Percentiles rank a stretch among this genome's conserved stretches.
phyloP scores from a whole-genome alignment of 805 yeast species.

The Nakazawaea ernobii region DNA sequence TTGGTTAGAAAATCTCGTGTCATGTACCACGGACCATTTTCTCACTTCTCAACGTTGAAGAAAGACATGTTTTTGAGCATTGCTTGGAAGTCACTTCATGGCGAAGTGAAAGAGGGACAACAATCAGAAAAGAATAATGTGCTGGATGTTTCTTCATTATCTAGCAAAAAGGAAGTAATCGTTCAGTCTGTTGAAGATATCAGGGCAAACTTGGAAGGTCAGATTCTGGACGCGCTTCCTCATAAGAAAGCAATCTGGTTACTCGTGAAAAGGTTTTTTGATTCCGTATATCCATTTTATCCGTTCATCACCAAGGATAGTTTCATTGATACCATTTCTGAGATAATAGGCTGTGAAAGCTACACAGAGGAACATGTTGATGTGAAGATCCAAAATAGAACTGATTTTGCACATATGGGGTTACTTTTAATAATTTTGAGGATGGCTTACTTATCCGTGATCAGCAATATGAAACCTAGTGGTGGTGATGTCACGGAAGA shows the following conservation, averaged over 20 bases:
- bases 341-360: constrained; percentile 29
- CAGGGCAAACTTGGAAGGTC: constrained; percentile 28
- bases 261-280: constrained; percentile 37
- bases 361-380: constrained; percentile 19
- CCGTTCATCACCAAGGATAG: constrained; percentile 39
- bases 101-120: constrained; percentile 23
- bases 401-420: constrained; percentile 36
- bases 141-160: constrained; percentile 1
- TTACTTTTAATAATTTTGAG: constrained; percentile 35
- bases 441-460: constrained; percentile 34
- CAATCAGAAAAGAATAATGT: constrained; percentile 11
- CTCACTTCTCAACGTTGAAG: constrained; percentile 21
- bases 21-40: constrained; percentile 26
- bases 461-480: constrained; percentile 20
- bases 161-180: background rate
- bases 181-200: constrained; percentile 14
- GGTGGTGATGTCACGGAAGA: constrained; percentile 16
- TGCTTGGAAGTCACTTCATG: constrained; percentile 12
- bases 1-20: constrained; percentile 26
- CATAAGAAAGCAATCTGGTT: constrained; percentile 39
- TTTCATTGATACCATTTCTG: constrained; percentile 26
- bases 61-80: constrained; percentile 26
- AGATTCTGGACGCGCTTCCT: constrained; percentile 36
- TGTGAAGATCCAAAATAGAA: constrained; percentile 28
- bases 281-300: constrained; percentile 37